Percentiles rank a stretch among this genome's conserved stretches.
Evolutionary conservation across 1,284 basidiomycete genomes (phyloP).

Genomic region (Exsudoporus floridanus): DNA sequence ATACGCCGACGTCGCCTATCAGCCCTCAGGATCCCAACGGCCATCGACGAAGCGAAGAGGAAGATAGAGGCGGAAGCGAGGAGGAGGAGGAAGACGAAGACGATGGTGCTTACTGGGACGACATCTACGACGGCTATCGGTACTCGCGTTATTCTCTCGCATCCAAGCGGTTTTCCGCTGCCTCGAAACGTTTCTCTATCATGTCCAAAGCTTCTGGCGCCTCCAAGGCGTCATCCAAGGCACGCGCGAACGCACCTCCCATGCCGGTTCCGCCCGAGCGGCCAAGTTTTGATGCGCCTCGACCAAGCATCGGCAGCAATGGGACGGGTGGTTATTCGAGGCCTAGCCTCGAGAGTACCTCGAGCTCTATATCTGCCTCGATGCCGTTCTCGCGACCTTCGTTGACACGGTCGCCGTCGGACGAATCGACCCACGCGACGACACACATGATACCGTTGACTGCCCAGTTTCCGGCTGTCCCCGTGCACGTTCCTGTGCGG

Average conservation of each 20-base stretch:
- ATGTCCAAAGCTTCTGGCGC: constrained; percentile 26
- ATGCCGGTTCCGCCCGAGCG: constrained; percentile 27
- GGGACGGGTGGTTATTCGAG: constrained; percentile 12
- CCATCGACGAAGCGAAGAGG: constrained; percentile 3
- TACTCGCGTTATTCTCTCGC: constrained; percentile 63
- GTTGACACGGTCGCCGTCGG: constrained; percentile 24
- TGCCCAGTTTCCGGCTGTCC: constrained; percentile 35
- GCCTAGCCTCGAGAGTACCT: constrained; percentile 29
- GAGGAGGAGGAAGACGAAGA: constrained; percentile 24
- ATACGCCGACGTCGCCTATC: constrained; percentile 28
- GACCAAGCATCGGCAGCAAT: constrained; percentile 25
- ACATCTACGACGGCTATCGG: constrained; percentile 74
- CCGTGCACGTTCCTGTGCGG: constrained; percentile 30
- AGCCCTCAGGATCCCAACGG: constrained; percentile 3
- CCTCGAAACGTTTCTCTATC: constrained; percentile 30
- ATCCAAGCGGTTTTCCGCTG: constrained; percentile 37
- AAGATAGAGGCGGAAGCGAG: constrained; percentile 10
- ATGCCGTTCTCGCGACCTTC: constrained; percentile 19
- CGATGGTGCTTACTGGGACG: constrained; percentile 58
- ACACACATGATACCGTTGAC: constrained; percentile 24
- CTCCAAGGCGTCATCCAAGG: constrained; percentile 30
- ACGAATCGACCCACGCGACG: constrained; percentile 23
- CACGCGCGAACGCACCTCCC: constrained; percentile 24
- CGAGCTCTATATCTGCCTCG: constrained; percentile 16
- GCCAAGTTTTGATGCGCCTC: constrained; percentile 15